Base-by-base conservation (phyloP, 495 filamentous ascomycete species). In the Tuber brumale region DNA sequence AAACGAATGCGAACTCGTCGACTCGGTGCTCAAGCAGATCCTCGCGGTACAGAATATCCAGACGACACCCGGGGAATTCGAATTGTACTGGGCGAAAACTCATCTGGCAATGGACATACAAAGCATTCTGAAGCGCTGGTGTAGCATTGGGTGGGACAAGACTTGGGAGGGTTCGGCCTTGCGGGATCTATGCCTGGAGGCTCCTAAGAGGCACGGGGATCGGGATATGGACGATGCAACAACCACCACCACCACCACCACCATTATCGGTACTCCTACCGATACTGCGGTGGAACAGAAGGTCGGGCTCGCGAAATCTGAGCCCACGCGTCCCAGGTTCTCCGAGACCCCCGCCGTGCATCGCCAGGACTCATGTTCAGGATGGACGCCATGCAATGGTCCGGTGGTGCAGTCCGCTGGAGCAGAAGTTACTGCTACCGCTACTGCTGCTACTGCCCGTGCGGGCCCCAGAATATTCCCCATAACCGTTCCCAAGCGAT, bases 31-130 rank as follows among this genome's bases (percentile, higher is more conserved):
- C 51, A 46, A 71, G 8, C 46, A 66, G 46, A 81, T 81, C 12
- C 57, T 76, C 73, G 71, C 42, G 19, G 61, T 71, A 57, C 72
- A 75, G 10, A 70, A 74, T 46, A 44, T 73, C 42, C 19, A 35
- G 7, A 76, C 69, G 6, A 31, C n/a, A 9, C 80, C 79, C 3
- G 72, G 76, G 51, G 76, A 81, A 5, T 82, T 76, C 42, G 81
- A 81, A 31, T 72, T 74, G 74, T 69, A 74, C 48, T 69, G 81
- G 4, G 81, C 81, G 12, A 74, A 75, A 48, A 79, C 71, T 2
- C 80, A 82, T 35, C 80, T 82, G 31, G 81, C 81, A 7, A 75
- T 82, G 9, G 80, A 82, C 51, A 69, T 82, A 4, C 81, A 82
- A 37, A 77, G 75, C 42, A 82, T 82, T 31, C 69, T 82, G 66